A percentile compares a stretch with the other conserved stretches of the same genome.
These are phyloP conservation scores for Lachancea waltii DNA, from an alignment of 805 yeast species.

Conservation along the genomic window DNA sequence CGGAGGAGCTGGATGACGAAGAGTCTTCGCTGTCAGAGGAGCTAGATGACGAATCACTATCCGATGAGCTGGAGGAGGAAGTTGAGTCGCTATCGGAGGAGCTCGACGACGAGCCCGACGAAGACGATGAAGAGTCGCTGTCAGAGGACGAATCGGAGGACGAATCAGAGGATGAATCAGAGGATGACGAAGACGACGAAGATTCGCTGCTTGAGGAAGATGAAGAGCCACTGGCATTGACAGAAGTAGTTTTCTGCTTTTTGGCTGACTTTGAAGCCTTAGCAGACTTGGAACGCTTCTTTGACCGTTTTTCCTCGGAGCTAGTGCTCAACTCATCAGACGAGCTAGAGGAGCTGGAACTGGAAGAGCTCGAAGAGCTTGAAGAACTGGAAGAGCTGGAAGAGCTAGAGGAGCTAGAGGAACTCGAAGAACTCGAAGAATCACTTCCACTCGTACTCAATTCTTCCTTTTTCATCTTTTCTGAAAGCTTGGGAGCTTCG, in stretches of 20 bases:
- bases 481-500: conserved; percentile 27
- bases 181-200: conserved; percentile 4
- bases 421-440: conserved; percentile 11
- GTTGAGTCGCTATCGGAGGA: neutral
- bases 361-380: conserved; percentile 5
- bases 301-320: neutral
- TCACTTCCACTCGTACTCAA: conserved; percentile 10
- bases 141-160: conserved; percentile 2
- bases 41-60: neutral
- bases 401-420: conserved; percentile 2
- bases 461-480: conserved; percentile 17
- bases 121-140: conserved; percentile 1
- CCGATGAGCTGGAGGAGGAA: conserved; percentile 7
- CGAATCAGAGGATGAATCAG: neutral
- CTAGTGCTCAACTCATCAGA: neutral
- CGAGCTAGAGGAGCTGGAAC: conserved; percentile 4
- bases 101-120: conserved; percentile 4
- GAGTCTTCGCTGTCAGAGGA: conserved; percentile 2
- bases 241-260: neutral
- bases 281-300: neutral
- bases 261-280: neutral
- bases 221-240: conserved; percentile 2
- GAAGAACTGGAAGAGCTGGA: conserved; percentile 10
- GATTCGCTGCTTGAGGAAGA: conserved; percentile 5
- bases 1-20: conserved; percentile 16